phyloP scores from a whole-genome alignment of 768 basidiomycete genomes.

The Lentinula aciculospora region DNA sequence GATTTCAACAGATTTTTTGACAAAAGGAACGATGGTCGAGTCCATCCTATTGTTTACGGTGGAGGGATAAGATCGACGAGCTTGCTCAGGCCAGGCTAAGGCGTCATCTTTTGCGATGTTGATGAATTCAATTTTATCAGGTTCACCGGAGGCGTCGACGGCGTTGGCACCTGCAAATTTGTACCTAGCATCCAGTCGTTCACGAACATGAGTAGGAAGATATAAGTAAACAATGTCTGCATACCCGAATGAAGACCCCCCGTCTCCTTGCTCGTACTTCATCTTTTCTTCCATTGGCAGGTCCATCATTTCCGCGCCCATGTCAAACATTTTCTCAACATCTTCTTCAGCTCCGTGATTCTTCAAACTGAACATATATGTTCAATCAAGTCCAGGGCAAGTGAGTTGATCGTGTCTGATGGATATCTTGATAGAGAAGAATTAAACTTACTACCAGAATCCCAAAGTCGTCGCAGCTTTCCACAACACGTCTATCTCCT shows the following conservation, averaged over 20 bases:
- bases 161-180: conserved; percentile 38
- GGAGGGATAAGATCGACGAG: conserved; percentile 36
- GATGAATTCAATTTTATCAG: conserved; percentile 28
- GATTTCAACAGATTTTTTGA: conserved; percentile 29
- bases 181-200: conserved; percentile 24
- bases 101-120: conserved; percentile 40
- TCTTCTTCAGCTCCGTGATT: conserved; percentile 36
- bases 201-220: background rate
- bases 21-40: conserved; percentile 6
- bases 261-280: conserved; percentile 35
- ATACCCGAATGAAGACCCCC: conserved; percentile 33
- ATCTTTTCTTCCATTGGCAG: conserved; percentile 37
- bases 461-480: conserved; percentile 37
- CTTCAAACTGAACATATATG: conserved; percentile 24
- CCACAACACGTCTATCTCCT: conserved; percentile 35
- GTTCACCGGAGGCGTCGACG: conserved; percentile 34
- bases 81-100: conserved; percentile 31
- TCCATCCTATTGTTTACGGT: conserved; percentile 13
- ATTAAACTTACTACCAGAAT: conserved; percentile 41
- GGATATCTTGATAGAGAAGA: background rate
- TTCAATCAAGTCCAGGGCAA: background rate
- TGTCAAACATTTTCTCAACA: conserved; percentile 34
- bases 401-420: background rate
- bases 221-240: background rate
- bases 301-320: conserved; percentile 33